Evolutionary conservation across 2,329 filamentous ascomycete species (phyloP).

Genomic region (Zarea fungicola): DNA sequence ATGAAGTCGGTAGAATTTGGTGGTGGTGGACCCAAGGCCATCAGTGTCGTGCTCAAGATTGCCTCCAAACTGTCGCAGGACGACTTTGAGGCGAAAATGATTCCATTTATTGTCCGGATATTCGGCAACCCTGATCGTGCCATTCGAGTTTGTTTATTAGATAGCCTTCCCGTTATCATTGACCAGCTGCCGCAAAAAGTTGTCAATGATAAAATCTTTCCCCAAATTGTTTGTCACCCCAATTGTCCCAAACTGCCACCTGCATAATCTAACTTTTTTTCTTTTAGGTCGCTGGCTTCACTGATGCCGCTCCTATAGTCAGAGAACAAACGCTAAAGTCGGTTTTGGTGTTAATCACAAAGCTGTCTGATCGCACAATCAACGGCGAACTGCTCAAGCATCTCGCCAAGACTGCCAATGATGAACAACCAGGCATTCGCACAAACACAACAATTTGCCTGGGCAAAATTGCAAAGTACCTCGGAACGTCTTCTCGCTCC

Average conservation of each 20-base stretch:
- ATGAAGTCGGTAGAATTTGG: constrained; percentile 99
- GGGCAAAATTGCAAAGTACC: constrained; percentile 88
- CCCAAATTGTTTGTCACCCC: constrained; percentile 65
- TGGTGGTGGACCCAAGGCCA: constrained; percentile 87
- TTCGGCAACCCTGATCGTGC: constrained; percentile 91
- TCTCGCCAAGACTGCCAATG: constrained; percentile 92
- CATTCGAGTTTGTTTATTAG: constrained; percentile 82
- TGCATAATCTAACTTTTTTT: constrained; percentile 20
- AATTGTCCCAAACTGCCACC: background rate
- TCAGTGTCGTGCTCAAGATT: constrained; percentile 85
- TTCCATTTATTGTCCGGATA: constrained; percentile 78
- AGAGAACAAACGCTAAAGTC: constrained; percentile 95
- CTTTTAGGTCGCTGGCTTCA: constrained; percentile 79
- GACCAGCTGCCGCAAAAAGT: constrained; percentile 81
- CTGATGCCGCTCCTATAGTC: constrained; percentile 83
- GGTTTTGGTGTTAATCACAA: constrained; percentile 78
- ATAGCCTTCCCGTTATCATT: constrained; percentile 86
- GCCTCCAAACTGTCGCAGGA: constrained; percentile 79
- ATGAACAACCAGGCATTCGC: constrained; percentile 93
- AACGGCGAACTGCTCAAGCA: constrained; percentile 90
- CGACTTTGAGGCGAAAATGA: constrained; percentile 80
- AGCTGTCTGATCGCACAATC: constrained; percentile 85
- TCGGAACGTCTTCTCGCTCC: constrained; percentile 70
- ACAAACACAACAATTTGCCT: constrained; percentile 98
- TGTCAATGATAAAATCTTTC: constrained; percentile 96